phyloP scores from a whole-genome alignment of 1,284 basidiomycete species.

The Irpex sp. region DNA sequence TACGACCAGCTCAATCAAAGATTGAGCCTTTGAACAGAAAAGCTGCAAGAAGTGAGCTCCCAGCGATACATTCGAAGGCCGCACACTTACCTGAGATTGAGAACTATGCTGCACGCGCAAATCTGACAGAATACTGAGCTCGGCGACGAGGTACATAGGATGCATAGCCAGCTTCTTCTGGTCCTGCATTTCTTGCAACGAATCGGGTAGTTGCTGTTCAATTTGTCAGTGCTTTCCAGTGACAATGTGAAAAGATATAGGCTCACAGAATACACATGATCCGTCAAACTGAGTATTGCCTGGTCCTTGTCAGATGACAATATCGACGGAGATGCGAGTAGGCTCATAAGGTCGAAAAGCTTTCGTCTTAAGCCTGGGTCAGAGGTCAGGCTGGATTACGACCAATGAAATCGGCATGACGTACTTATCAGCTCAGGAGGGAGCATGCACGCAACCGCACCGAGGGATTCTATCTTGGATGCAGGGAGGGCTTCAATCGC shows the following conservation, averaged over 20 bases:
- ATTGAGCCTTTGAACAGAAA: background rate
- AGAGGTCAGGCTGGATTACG: background rate
- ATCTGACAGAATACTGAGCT: background rate
- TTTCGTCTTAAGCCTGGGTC: conserved; percentile 1
- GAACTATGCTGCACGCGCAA: background rate
- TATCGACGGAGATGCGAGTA: background rate
- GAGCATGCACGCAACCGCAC: conserved; percentile 1
- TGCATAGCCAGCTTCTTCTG: background rate
- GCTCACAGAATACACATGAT: background rate
- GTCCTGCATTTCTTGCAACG: background rate
- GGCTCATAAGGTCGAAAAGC: conserved; percentile 5
- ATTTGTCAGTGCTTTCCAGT: background rate
- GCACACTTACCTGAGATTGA: background rate
- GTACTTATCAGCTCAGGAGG: background rate
- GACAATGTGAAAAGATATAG: background rate
- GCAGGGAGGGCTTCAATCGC: background rate
- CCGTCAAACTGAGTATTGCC: background rate
- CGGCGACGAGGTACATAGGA: background rate
- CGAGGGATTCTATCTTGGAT: background rate
- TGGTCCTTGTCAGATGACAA: background rate
- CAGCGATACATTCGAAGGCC: background rate
- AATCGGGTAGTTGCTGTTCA: conserved; percentile 1
- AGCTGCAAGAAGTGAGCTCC: background rate
- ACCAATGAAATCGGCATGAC: background rate
- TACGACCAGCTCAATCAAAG: conserved; percentile 29